phyloP scores from a whole-genome alignment of 139 green algal genomes.

The Trebouxia sp. region DNA sequence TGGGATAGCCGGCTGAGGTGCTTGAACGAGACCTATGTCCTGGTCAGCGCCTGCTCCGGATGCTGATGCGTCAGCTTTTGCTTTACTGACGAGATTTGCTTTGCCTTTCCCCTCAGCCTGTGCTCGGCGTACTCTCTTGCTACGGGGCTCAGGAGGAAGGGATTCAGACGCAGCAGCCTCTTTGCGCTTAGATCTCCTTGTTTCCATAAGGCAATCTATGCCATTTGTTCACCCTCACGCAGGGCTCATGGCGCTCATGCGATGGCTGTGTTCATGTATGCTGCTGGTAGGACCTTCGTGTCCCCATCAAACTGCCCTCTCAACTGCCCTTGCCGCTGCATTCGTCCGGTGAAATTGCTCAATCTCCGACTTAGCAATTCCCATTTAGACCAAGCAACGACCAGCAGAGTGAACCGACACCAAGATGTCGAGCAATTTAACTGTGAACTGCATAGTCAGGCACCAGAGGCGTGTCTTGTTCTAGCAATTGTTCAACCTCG shows the following conservation, averaged over 20 bases:
- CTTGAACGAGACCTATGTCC: not conserved
- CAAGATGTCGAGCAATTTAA: no score
- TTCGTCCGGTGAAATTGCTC: not conserved
- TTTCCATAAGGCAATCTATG: constrained; percentile 23
- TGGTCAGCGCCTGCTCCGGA: not conserved
- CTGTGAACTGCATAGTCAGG: no score
- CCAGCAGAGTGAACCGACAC: no score
- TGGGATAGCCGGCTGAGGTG: not conserved
- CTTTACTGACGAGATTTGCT: not conserved
- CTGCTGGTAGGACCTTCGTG: not conserved
- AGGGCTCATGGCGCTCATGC: not conserved
- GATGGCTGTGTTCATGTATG: no score
- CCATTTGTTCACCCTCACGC: constrained; percentile 4
- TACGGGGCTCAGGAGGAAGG: constrained; percentile 22
- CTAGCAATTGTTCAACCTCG: no score
- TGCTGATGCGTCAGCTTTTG: not conserved
- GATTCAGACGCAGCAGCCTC: constrained; percentile 23
- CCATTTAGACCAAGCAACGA: no score
- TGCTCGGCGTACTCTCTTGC: constrained; percentile 16
- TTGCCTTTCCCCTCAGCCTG: not conserved
- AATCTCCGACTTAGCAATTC: no score
- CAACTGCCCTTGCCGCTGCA: not conserved
- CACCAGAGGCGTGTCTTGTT: no score
- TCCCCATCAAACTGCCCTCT: constrained; percentile 9
- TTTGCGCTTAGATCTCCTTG: constrained; percentile 18